phyloP scores from a whole-genome alignment of 768 basidiomycete genomes.

The Ramaria sp. region DNA sequence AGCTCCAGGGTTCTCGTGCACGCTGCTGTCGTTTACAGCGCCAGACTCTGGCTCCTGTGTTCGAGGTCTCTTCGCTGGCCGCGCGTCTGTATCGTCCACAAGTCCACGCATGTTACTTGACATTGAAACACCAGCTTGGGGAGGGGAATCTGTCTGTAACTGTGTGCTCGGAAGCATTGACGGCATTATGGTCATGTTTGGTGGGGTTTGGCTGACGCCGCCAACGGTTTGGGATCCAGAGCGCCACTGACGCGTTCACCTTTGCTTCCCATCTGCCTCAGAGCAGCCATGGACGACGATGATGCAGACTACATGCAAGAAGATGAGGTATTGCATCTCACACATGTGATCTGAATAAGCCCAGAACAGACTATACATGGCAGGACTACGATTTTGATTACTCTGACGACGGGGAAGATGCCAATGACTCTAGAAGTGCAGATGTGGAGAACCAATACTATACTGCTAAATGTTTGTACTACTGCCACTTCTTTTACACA shows the following conservation, averaged over 20 bases:
- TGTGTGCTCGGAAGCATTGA: not conserved
- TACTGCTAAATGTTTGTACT: conserved; percentile 77
- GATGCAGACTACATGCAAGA: conserved; percentile 94
- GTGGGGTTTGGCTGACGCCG: not conserved
- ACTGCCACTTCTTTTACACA: not conserved
- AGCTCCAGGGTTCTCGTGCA: not conserved
- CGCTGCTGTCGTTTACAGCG: not conserved
- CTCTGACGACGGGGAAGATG: conserved; percentile 75
- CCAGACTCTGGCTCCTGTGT: not conserved
- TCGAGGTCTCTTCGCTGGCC: not conserved
- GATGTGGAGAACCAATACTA: conserved; percentile 99
- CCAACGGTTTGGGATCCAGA: not conserved
- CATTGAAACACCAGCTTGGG: too few relatives aligned
- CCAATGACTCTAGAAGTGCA: conserved; percentile 64
- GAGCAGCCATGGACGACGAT: conserved; percentile 67
- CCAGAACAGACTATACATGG: conserved; percentile 9
- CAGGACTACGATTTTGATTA: conserved; percentile 97
- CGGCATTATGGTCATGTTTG: not conserved
- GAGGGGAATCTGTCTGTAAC: not conserved
- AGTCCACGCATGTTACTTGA: too few relatives aligned
- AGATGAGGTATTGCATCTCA: conserved; percentile 46
- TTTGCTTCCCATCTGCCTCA: not conserved
- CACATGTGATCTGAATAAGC: conserved; percentile 8
- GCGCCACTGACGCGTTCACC: not conserved
- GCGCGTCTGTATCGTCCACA: not conserved